phyloP scores from a whole-genome alignment of 176 grass and related monocot genomes.

The Poa pratensis region DNA sequence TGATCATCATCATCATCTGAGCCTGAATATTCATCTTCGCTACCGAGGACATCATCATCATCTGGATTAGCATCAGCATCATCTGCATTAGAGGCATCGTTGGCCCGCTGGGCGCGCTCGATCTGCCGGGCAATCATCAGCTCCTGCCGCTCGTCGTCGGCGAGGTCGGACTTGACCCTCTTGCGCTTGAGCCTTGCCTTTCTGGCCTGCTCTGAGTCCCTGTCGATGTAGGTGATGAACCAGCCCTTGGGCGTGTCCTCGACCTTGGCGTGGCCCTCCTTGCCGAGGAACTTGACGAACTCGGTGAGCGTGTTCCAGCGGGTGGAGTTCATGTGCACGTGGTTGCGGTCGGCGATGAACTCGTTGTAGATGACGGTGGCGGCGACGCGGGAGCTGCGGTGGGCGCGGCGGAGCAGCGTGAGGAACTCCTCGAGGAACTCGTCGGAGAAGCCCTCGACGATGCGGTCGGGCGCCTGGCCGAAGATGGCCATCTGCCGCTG shows the following conservation, averaged over 20 bases:
- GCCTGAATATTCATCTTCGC: constrained; percentile 43
- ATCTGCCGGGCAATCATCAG: constrained; percentile 78
- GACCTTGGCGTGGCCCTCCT: constrained; percentile 73
- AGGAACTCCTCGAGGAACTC: constrained; percentile 76
- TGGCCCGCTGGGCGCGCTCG: constrained; percentile 59
- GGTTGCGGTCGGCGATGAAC: constrained; percentile 72
- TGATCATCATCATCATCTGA: neutral
- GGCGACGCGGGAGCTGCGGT: constrained; percentile 80
- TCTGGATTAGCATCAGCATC: neutral
- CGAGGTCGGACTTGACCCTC: constrained; percentile 70
- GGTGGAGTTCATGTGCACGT: constrained; percentile 92
- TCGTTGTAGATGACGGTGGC: constrained; percentile 93
- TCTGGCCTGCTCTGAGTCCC: constrained; percentile 77
- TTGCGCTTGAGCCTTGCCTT: constrained; percentile 91
- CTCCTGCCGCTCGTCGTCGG: constrained; percentile 86
- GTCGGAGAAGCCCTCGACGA: constrained; percentile 76
- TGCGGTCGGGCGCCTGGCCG: constrained; percentile 72
- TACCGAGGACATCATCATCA: neutral
- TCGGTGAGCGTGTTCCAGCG: constrained; percentile 80
- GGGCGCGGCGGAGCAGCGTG: constrained; percentile 68
- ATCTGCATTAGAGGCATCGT: constrained; percentile 12
- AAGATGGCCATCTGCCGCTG: constrained; percentile 98
- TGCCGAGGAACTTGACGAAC: constrained; percentile 80
- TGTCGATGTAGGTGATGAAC: constrained; percentile 94
- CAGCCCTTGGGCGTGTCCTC: constrained; percentile 97